Base-by-base conservation (phyloP, 805 yeast genomes). In the Yarrowia osloensis region DNA sequence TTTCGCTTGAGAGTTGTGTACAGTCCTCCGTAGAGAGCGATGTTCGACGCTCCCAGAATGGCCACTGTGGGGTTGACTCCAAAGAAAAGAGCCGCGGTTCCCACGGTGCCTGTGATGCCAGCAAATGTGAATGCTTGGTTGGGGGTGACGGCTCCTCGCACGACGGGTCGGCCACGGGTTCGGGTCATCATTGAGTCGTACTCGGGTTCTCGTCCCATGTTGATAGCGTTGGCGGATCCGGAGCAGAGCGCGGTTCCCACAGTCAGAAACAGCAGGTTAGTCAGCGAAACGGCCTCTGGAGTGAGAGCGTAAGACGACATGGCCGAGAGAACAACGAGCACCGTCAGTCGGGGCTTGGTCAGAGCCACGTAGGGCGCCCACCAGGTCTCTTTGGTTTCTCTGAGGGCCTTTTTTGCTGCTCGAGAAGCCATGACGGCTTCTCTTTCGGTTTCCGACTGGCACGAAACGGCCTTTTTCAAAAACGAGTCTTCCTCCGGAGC, bases 161-260 rank as follows among this genome's bases (percentile, higher is more conserved):
- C 98, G 2, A 95, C 93, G 0, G 99, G 99, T 73, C 99, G 82
- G 5, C 88, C 84, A 11, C 89, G 85, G 0, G 99, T 95, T 74
- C 99, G 82, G 3, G 88, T 84, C 99, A 95, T 95, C 74, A 84
- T 83, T 55, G 84, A 82, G 74, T 95, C 99, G 74, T 86, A 95
- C 22, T 85, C 89, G 1, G 97, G 97, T 77, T 95, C 99, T 71
- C 99, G 81, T 1, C 92, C 98, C 97, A 93, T 94, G 74, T 95
- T 95, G 57, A 95, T 91, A 3, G 98, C 96, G 78, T 95, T 95
- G 2, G 99, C 99, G 1, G 97, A 87, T 12, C 96, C 96, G 0
- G 97, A 91, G 70, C 95, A 85, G 37, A 95, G 78, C 0, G 94
- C 85, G 0, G 98, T 95, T 17, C 99, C 99, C 0, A 83, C 77